Conservation (phyloP, 805 yeast genomes). For the Candida odintsovae region DNA sequence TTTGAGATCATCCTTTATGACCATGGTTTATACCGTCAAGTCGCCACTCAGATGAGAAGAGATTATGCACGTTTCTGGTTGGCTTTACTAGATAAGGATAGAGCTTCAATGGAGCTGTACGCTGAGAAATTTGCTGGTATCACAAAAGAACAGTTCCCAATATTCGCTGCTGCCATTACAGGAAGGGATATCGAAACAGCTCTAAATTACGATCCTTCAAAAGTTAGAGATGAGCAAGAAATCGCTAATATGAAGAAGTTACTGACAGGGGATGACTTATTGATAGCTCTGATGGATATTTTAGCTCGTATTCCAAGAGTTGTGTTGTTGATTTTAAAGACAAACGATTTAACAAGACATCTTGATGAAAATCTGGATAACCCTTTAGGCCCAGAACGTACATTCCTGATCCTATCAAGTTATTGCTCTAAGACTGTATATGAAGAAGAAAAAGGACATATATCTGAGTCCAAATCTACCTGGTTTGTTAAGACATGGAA, state of each 20-base stretch:
- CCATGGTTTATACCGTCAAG: constrained; percentile 88
- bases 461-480: not conserved
- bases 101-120: constrained; percentile 59
- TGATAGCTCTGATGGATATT: constrained; percentile 74
- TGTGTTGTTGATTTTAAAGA: constrained; percentile 80
- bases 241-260: constrained; percentile 59
- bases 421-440: constrained; percentile 83
- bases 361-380: constrained; percentile 78
- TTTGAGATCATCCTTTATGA: constrained; percentile 91
- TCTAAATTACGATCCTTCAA: constrained; percentile 52
- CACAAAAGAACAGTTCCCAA: constrained; percentile 67
- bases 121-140: constrained; percentile 79
- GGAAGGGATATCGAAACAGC: constrained; percentile 87
- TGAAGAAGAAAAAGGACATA: constrained; percentile 49
- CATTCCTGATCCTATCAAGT: constrained; percentile 82
- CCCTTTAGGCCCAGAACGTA: constrained; percentile 82
- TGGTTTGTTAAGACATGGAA: not conserved
- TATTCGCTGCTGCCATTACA: constrained; percentile 90
- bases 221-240: constrained; percentile 55
- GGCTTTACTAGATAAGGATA: constrained; percentile 70
- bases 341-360: constrained; percentile 88
- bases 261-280: constrained; percentile 53
- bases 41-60: constrained; percentile 68
- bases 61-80: constrained; percentile 92
- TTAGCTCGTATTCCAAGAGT: constrained; percentile 78